These are phyloP conservation scores for Xylaria bambusicola DNA, from an alignment of 495 filamentous ascomycete genomes.

Conservation along the genomic window DNA sequence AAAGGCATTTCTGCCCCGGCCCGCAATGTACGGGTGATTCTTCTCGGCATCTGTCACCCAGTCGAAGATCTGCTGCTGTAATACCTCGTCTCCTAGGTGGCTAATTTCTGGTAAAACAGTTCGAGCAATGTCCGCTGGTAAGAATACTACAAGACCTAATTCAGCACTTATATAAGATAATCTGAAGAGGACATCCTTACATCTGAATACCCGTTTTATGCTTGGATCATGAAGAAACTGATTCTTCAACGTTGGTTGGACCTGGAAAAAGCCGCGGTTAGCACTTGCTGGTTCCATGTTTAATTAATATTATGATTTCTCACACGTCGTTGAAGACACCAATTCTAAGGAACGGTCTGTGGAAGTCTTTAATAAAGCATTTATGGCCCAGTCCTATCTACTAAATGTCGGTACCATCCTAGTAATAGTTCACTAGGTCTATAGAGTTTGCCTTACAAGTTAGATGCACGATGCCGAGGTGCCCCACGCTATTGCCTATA, in stretches of 20 bases:
- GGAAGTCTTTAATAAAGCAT: background rate
- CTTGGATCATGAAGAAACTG: constrained; percentile 51
- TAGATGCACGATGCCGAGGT: constrained; percentile 8
- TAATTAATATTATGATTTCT: background rate
- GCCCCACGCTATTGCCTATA: constrained; percentile 6
- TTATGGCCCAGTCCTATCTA: background rate
- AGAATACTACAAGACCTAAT: constrained; percentile 42
- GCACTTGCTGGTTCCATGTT: constrained; percentile 48
- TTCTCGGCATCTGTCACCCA: constrained; percentile 61
- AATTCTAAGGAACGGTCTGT: background rate
- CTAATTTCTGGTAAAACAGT: constrained; percentile 41
- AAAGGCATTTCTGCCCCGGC: constrained; percentile 51
- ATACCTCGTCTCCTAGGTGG: constrained; percentile 48
- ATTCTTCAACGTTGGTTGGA: constrained; percentile 44
- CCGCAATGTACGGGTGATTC: constrained; percentile 56
- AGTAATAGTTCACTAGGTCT: background rate
- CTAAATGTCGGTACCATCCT: background rate
- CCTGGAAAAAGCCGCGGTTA: constrained; percentile 53
- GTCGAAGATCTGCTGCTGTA: constrained; percentile 46
- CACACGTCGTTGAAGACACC: background rate
- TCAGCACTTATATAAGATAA: background rate
- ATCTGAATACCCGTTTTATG: constrained; percentile 42
- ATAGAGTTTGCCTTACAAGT: background rate
- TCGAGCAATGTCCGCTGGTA: constrained; percentile 40
- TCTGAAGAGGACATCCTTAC: constrained; percentile 23